A percentile compares a stretch with the other conserved stretches of the same genome.
Conservation (phyloP, 2,329 filamentous ascomycete genomes). For the Neophaeococcomyces mojaviensis region DNA sequence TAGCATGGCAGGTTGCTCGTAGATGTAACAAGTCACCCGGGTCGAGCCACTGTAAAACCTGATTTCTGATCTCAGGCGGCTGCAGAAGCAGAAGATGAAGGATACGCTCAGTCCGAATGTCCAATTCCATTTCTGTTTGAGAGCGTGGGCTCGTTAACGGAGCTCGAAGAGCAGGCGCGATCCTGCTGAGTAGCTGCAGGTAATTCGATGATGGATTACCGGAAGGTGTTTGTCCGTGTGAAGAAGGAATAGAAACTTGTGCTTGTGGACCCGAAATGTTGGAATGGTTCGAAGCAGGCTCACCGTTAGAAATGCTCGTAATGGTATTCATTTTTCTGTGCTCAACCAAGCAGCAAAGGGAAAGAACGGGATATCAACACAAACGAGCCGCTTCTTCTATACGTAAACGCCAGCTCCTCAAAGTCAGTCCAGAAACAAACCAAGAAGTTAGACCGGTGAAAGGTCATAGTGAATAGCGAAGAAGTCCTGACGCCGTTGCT, state of each 20-base stretch:
- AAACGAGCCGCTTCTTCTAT: too few relatives aligned
- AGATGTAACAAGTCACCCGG: conserved; percentile 9
- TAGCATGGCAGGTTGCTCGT: neutral
- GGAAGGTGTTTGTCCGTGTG: neutral
- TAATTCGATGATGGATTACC: neutral
- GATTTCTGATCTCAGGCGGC: conserved; percentile 8
- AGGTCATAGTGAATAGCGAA: too few relatives aligned
- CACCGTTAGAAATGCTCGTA: too few relatives aligned
- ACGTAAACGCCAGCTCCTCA: too few relatives aligned
- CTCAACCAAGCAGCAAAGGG: too few relatives aligned
- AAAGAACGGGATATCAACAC: too few relatives aligned
- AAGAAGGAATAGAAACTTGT: neutral
- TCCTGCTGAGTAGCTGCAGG: conserved; percentile 5
- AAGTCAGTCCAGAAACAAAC: too few relatives aligned
- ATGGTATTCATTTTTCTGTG: too few relatives aligned
- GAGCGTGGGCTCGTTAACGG: neutral
- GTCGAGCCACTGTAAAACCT: conserved; percentile 4
- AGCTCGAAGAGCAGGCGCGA: neutral
- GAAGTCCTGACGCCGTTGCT: too few relatives aligned
- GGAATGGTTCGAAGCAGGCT: neutral
- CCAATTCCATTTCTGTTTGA: neutral
- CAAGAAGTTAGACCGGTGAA: too few relatives aligned
- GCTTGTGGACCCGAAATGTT: neutral
- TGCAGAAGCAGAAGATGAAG: conserved; percentile 8
- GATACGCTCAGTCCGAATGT: neutral